phyloP scores from a whole-genome alignment of 2,329 filamentous ascomycete species.

The Bimuria novae-zelandiae region DNA sequence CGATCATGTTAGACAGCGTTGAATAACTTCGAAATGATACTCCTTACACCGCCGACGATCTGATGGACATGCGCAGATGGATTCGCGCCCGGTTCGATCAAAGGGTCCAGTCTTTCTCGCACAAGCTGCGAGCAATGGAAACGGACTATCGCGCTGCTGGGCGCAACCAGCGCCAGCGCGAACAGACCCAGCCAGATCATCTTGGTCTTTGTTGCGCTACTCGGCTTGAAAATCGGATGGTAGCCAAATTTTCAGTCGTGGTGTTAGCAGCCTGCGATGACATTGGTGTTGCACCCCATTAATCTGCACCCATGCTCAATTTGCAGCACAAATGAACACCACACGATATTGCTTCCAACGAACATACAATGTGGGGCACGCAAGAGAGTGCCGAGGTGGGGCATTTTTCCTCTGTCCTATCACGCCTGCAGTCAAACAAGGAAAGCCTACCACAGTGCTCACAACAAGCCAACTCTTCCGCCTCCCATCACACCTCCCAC shows the following conservation, averaged over 20 bases:
- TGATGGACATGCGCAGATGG: constrained; percentile 32
- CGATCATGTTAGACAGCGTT: background rate
- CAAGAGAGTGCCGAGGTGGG: constrained; percentile 17
- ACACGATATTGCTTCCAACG: constrained; percentile 7
- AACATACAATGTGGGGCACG: constrained; percentile 20
- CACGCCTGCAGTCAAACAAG: background rate
- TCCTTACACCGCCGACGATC: constrained; percentile 27
- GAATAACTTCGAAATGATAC: background rate
- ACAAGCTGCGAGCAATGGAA: constrained; percentile 32
- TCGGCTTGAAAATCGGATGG: background rate
- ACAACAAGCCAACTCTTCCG: background rate
- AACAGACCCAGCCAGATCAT: constrained; percentile 22
- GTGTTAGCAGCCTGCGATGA: background rate
- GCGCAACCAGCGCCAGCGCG: constrained; percentile 17
- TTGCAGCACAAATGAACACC: background rate
- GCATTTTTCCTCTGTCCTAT: background rate
- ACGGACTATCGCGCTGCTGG: constrained; percentile 25
- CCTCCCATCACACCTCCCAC: background rate
- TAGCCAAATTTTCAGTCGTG: background rate
- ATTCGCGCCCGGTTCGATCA: constrained; percentile 22
- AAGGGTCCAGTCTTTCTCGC: constrained; percentile 25
- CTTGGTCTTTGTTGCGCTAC: background rate
- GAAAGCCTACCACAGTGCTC: background rate
- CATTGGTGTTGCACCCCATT: background rate
- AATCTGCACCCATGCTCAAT: constrained; percentile 10